Evolutionary conservation across 2,329 filamentous ascomycete species (phyloP).

Genomic region (Reticulascus tulasneorum): DNA sequence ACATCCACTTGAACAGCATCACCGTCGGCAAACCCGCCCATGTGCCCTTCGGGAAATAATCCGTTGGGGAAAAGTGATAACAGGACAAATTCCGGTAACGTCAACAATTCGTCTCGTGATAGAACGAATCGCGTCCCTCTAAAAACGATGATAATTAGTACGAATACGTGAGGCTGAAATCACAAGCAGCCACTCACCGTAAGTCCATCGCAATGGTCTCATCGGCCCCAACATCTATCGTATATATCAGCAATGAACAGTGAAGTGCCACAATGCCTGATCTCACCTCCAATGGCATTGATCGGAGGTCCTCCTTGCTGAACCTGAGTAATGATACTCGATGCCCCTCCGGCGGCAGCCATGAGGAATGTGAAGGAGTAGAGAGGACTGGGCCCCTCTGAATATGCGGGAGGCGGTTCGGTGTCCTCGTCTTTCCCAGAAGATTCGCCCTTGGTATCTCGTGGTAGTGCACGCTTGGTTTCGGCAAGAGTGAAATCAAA

Average conservation of each 20-base stretch:
- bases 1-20: constrained; percentile 98
- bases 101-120: constrained; percentile 90
- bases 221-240: constrained; percentile 74
- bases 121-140: constrained; percentile 93
- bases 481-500: constrained; percentile 59
- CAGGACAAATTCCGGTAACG: constrained; percentile 93
- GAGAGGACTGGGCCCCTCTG: constrained; percentile 89
- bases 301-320: constrained; percentile 88
- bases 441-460: constrained; percentile 72
- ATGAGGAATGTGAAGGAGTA: constrained; percentile 93
- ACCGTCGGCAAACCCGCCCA: constrained; percentile 87
- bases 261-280: not conserved
- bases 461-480: constrained; percentile 80
- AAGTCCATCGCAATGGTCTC: constrained; percentile 95
- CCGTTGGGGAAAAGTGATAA: constrained; percentile 98
- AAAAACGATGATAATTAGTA: constrained; percentile 23
- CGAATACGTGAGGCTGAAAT: not conserved
- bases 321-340: constrained; percentile 99
- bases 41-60: constrained; percentile 93
- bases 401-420: constrained; percentile 94
- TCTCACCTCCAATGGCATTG: constrained; percentile 79
- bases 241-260: constrained; percentile 5
- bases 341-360: constrained; percentile 93
- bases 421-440: constrained; percentile 75
- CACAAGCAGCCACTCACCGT: constrained; percentile 54